These are phyloP conservation scores for Discostella pseudostelligera DNA, from an alignment of 108 stramenopile species.

Conservation along the genomic window DNA sequence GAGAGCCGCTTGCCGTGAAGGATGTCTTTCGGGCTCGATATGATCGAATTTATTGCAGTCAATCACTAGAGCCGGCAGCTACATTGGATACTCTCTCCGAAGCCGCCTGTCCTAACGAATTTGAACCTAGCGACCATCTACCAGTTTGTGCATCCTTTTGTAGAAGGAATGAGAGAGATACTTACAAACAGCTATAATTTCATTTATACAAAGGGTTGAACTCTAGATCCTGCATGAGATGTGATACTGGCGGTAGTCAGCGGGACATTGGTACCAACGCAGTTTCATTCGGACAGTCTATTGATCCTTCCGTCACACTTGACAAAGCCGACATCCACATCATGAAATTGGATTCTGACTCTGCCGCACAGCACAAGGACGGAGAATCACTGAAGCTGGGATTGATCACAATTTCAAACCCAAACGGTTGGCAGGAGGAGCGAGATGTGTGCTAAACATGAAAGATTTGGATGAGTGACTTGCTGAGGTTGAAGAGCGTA, in stretches of 20 bases:
- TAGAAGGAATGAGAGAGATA: neutral
- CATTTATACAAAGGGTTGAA: neutral
- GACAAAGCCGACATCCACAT: conserved; percentile 44
- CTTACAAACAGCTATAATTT: neutral
- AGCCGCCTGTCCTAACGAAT: conserved; percentile 70
- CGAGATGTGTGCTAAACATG: conserved; percentile 22
- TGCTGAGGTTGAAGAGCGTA: neutral
- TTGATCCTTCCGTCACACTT: conserved; percentile 20
- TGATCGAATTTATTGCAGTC: conserved; percentile 84
- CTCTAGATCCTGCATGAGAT: neutral
- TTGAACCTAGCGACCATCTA: conserved; percentile 90
- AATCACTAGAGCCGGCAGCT: conserved; percentile 51
- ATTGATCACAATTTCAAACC: conserved; percentile 50
- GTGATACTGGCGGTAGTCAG: neutral
- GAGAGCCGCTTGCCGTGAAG: conserved; percentile 70
- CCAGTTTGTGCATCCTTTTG: conserved; percentile 79
- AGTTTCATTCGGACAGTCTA: neutral
- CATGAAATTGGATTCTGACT: conserved; percentile 35
- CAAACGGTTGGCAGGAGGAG: conserved; percentile 20
- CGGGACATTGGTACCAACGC: too few relatives aligned
- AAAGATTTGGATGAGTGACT: neutral
- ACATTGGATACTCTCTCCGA: conserved; percentile 60
- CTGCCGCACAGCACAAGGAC: conserved; percentile 40
- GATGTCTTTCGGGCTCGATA: conserved; percentile 81
- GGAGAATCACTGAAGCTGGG: conserved; percentile 23